Conservation (phyloP, 208 protist species). For the Blastocrithidia nonstop region DNA sequence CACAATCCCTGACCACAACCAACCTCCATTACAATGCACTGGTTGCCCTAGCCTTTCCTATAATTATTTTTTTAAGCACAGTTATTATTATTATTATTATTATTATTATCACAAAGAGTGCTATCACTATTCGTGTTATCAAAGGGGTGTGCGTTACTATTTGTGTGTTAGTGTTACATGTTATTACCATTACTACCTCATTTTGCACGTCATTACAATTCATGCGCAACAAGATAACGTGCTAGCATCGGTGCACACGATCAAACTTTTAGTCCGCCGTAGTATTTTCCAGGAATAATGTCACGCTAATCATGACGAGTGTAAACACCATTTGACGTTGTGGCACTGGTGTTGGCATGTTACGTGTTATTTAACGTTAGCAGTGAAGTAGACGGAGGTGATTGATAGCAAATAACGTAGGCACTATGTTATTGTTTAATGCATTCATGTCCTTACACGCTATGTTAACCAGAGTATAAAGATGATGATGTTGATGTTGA, state of each 20-base stretch:
- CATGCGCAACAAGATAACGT: conserved; percentile 32
- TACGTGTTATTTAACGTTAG: background rate
- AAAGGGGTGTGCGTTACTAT: background rate
- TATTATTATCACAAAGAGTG: conserved; percentile 1
- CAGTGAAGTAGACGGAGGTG: conserved; percentile 6
- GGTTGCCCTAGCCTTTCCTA: too few species aligned
- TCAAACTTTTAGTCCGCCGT: conserved; percentile 82
- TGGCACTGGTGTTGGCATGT: too few species aligned
- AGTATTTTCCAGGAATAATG: conserved; percentile 75
- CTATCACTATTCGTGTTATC: conserved; percentile 1
- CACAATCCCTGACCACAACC: conserved; percentile 72
- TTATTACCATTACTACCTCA: conserved; percentile 1
- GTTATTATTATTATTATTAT: too few species aligned
- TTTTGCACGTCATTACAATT: conserved; percentile 8
- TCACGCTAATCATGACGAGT: conserved; percentile 22
- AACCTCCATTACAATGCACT: conserved; percentile 52
- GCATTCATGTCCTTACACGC: too few species aligned
- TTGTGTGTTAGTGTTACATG: background rate
- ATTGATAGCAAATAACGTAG: too few species aligned
- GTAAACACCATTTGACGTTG: background rate
- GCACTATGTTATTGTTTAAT: too few species aligned
- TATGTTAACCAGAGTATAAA: too few species aligned
- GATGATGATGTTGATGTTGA: too few species aligned
- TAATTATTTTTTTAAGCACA: too few species aligned
- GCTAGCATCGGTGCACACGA: conserved; percentile 60